Percentiles rank a stretch among this genome's conserved stretches.
These are phyloP conservation scores for Sugiyamaella chiloensis DNA, from an alignment of 805 yeast species.

Conservation along the genomic window DNA sequence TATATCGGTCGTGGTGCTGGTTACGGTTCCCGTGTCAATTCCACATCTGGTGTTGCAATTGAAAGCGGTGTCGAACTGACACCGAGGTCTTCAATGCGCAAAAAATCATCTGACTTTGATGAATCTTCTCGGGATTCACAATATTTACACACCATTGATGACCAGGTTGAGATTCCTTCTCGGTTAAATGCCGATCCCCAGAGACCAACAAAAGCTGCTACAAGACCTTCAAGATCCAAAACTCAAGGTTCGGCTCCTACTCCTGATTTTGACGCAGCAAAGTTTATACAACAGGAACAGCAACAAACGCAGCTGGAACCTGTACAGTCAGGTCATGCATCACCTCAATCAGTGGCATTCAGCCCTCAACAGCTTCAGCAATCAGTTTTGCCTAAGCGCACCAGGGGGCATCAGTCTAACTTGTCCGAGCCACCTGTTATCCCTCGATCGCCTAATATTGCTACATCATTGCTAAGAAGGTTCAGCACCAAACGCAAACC, in stretches of 20 bases:
- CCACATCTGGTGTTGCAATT: neutral
- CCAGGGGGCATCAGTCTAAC: constrained; percentile 16
- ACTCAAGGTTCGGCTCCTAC: constrained; percentile 16
- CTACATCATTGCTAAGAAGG: constrained; percentile 23
- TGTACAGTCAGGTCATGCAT: neutral
- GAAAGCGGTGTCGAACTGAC: neutral
- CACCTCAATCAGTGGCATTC: neutral
- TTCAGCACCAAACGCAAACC: constrained; percentile 22
- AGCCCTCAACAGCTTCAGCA: neutral
- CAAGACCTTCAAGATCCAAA: constrained; percentile 14
- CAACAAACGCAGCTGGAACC: constrained; percentile 7
- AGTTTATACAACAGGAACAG: neutral
- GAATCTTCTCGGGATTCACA: neutral
- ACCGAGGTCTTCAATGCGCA: neutral
- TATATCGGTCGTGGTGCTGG: neutral
- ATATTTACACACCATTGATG: neutral
- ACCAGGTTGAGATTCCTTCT: neutral
- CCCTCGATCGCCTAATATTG: constrained; percentile 13
- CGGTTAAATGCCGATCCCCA: constrained; percentile 7
- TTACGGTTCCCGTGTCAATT: neutral
- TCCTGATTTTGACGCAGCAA: constrained; percentile 7
- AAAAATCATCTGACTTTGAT: neutral
- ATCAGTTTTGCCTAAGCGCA: constrained; percentile 5
- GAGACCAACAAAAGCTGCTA: constrained; percentile 9
- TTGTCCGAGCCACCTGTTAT: constrained; percentile 16